Conservation (phyloP, 2,329 filamentous ascomycete genomes). For the Cryphonectria naterciae region DNA sequence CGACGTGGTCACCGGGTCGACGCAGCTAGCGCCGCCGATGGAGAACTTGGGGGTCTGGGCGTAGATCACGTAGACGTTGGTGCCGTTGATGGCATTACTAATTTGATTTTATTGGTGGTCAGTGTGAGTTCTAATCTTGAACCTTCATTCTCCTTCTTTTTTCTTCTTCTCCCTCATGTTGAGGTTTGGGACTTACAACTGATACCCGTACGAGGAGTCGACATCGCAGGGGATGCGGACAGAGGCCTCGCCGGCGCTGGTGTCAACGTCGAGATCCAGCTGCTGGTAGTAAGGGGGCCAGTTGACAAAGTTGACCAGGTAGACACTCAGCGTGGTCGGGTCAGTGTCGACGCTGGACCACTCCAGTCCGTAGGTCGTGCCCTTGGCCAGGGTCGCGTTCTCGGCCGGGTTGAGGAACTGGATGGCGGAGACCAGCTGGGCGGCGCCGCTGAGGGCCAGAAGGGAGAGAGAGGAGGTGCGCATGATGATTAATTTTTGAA, state of each 20-base stretch:
- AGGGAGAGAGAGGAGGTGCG: background rate
- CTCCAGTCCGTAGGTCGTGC: conserved; percentile 39
- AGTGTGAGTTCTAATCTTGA: background rate
- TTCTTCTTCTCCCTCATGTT: too few relatives aligned
- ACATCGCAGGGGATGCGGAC: conserved; percentile 45
- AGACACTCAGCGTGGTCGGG: conserved; percentile 44
- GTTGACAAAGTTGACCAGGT: conserved; percentile 50
- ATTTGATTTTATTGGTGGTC: background rate
- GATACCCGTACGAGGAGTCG: conserved; percentile 43
- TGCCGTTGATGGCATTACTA: conserved; percentile 49
- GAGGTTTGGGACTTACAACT: conserved; percentile 38
- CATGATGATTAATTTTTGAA: conserved; percentile 3
- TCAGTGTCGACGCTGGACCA: conserved; percentile 48
- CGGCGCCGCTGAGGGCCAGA: conserved; percentile 36
- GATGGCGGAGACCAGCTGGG: conserved; percentile 39
- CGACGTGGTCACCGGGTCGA: conserved; percentile 30
- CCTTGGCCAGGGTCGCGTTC: conserved; percentile 44
- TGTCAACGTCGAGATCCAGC: conserved; percentile 42
- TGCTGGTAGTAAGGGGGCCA: conserved; percentile 47
- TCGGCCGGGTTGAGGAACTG: conserved; percentile 37
- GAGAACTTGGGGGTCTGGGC: conserved; percentile 46
- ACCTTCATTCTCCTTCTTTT: too few relatives aligned
- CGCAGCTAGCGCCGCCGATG: conserved; percentile 39
- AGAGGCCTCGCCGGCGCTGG: conserved; percentile 37
- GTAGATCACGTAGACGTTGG: conserved; percentile 49